A percentile compares a stretch with the other conserved stretches of the same genome.
phyloP scores from a whole-genome alignment of 2,329 filamentous ascomycete genomes.

The Aspergillus fructus region DNA sequence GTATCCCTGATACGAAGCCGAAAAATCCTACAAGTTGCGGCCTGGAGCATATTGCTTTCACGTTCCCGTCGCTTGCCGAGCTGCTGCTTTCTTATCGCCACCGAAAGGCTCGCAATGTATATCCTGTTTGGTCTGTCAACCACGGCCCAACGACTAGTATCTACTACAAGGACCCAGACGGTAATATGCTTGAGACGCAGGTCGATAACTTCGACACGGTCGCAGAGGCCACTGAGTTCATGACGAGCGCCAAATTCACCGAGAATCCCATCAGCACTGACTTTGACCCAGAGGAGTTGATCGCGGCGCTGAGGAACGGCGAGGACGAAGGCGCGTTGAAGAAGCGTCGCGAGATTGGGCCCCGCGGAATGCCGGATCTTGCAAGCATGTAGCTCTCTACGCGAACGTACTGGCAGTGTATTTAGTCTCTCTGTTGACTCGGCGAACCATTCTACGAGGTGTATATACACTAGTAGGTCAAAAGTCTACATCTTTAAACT shows the following conservation, averaged over 20 bases:
- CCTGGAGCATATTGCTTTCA: constrained; percentile 47
- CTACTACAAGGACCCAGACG: constrained; percentile 53
- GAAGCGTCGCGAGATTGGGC: neutral
- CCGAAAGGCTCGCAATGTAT: constrained; percentile 36
- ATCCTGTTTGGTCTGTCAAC: constrained; percentile 47
- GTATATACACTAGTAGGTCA: too few species aligned
- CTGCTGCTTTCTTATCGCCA: constrained; percentile 39
- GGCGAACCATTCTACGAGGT: too few species aligned
- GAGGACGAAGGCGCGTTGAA: neutral
- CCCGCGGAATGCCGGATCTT: neutral
- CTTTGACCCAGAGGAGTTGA: constrained; percentile 45
- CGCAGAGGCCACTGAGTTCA: constrained; percentile 41
- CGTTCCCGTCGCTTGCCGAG: constrained; percentile 35
- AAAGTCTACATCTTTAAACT: too few species aligned
- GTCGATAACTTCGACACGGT: constrained; percentile 44
- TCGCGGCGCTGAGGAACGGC: neutral
- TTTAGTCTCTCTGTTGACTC: neutral
- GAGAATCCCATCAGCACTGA: constrained; percentile 48
- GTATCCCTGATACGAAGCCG: constrained; percentile 20
- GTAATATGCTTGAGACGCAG: constrained; percentile 50
- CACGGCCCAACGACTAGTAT: constrained; percentile 49
- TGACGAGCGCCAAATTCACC: constrained; percentile 37
- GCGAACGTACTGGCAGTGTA: neutral
- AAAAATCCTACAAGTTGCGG: constrained; percentile 15
- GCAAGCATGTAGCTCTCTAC: neutral